Evolutionary conservation across 2,329 filamentous ascomycete species (phyloP).

Genomic region (Aspergillus spinulosporus): DNA sequence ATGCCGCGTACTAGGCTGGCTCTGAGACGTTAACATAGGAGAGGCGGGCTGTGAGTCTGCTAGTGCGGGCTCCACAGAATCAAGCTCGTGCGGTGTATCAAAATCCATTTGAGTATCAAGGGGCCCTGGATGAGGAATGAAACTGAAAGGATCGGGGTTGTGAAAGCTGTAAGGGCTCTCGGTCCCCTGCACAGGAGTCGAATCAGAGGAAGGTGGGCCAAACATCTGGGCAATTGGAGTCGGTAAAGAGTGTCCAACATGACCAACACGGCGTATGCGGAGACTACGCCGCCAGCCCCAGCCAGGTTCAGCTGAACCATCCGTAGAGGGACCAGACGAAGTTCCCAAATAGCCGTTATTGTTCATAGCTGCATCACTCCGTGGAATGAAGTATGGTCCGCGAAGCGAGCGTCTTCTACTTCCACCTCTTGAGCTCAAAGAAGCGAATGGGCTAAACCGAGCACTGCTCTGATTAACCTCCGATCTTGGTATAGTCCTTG

Average conservation of each 20-base stretch:
- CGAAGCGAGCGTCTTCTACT: conserved; percentile 42
- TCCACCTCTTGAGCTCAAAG: conserved; percentile 41
- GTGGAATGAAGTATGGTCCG: conserved; percentile 42
- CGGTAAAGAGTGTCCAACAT: conserved; percentile 39
- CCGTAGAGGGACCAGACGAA: conserved; percentile 25
- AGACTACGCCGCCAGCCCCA: conserved; percentile 43
- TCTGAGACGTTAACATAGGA: conserved; percentile 30
- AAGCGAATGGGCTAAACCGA: conserved; percentile 45
- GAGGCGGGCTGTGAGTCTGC: conserved; percentile 32
- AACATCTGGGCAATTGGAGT: conserved; percentile 48
- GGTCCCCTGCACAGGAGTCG: conserved; percentile 24
- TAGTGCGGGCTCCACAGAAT: conserved; percentile 44
- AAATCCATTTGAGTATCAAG: conserved; percentile 46
- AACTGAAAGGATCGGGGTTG: conserved; percentile 34
- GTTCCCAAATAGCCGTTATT: conserved; percentile 31
- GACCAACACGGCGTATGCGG: conserved; percentile 44
- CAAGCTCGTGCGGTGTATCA: conserved; percentile 43
- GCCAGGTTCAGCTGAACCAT: conserved; percentile 29
- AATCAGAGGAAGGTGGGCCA: conserved; percentile 35
- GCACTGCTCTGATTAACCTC: conserved; percentile 35
- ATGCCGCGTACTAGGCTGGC: conserved; percentile 37
- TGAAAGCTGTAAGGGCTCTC: conserved; percentile 33
- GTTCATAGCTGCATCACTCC: conserved; percentile 34
- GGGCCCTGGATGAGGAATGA: conserved; percentile 38
- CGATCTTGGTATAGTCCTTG: conserved; percentile 38